A percentile compares a stretch with the other conserved stretches of the same genome.
Conservation (phyloP, 2,329 filamentous ascomycete species). For the Chlorencoelia australis region DNA sequence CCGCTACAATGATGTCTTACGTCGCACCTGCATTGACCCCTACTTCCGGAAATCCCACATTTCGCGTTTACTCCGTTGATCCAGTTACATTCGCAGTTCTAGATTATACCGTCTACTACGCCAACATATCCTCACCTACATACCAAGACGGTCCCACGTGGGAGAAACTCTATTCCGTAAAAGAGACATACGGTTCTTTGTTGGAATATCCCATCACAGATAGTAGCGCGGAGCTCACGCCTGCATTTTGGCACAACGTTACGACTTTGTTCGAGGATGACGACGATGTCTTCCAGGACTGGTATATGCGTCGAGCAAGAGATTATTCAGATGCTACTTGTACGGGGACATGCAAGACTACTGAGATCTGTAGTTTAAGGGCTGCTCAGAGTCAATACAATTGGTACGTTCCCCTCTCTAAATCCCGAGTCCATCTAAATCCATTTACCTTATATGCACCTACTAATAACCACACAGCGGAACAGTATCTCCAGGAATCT, state of each 20-base stretch:
- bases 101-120: conserved; percentile 24
- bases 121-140: conserved; percentile 16
- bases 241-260: conserved; percentile 49
- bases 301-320: conserved; percentile 37
- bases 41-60: conserved; percentile 26
- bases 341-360: conserved; percentile 32
- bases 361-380: conserved; percentile 43
- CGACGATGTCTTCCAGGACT: conserved; percentile 35
- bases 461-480: too few species aligned
- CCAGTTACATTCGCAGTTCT: conserved; percentile 26
- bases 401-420: too few species aligned
- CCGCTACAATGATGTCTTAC: conserved; percentile 24
- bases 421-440: too few species aligned
- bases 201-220: conserved; percentile 33
- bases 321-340: conserved; percentile 34
- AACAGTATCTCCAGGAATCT: too few species aligned
- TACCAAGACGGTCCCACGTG: conserved; percentile 19
- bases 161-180: conserved; percentile 24
- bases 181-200: conserved; percentile 23
- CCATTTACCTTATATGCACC: too few species aligned
- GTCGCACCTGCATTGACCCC: conserved; percentile 27
- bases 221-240: conserved; percentile 36
- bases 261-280: conserved; percentile 38
- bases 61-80: conserved; percentile 27
- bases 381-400: conserved; percentile 42